Conservation (phyloP, 2,329 filamentous ascomycete species). For the Aspergillus quadricinctus region DNA sequence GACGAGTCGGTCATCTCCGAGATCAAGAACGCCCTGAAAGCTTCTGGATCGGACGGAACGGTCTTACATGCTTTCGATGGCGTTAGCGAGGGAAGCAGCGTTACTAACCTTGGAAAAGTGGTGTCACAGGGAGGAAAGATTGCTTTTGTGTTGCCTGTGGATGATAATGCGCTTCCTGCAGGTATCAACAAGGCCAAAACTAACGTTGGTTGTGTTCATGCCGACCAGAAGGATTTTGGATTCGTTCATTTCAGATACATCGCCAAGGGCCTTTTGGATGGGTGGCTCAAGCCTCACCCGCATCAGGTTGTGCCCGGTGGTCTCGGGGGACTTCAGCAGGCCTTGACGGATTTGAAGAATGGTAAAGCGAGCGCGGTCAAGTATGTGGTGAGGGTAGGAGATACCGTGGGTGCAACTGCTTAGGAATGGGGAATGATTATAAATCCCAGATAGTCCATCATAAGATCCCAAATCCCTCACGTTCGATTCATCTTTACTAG, state of each 20-base stretch:
- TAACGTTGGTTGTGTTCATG: constrained; percentile 29
- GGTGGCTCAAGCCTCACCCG: constrained; percentile 49
- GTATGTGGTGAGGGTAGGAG: no score
- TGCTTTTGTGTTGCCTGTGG: constrained; percentile 40
- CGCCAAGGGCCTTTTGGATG: constrained; percentile 44
- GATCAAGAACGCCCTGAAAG: constrained; percentile 29
- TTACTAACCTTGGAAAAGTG: constrained; percentile 43
- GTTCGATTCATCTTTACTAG: no score
- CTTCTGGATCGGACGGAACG: constrained; percentile 24
- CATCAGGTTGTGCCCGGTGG: constrained; percentile 35
- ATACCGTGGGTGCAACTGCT: no score
- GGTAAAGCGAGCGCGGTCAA: no score
- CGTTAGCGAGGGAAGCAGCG: constrained; percentile 50
- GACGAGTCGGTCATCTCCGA: constrained; percentile 50
- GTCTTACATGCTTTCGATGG: constrained; percentile 56
- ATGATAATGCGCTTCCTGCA: constrained; percentile 40
- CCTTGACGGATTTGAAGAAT: no score
- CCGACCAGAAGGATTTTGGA: constrained; percentile 36
- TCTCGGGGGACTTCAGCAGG: no score
- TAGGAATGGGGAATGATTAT: no score
- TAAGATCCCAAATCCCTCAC: no score
- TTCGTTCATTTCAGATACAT: constrained; percentile 44
- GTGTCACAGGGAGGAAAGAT: constrained; percentile 39
- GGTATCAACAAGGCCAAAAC: constrained; percentile 37
- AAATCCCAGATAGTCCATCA: no score